Conservation (phyloP, 2,329 filamentous ascomycete species). For the Apiospora saccharicola region DNA sequence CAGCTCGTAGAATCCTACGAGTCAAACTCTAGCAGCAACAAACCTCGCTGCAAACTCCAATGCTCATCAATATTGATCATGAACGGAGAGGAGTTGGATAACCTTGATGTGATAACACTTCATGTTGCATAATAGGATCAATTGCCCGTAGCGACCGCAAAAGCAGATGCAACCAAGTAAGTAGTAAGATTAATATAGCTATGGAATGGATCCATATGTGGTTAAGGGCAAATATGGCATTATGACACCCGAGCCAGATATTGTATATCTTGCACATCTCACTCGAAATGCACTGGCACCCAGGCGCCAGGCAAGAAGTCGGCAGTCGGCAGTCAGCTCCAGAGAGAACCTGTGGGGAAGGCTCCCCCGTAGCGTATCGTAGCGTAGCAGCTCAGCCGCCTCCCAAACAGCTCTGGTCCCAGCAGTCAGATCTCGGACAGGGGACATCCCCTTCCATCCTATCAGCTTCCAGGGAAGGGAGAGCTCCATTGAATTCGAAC, state of each 20-base stretch:
- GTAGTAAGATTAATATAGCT: too few relatives aligned
- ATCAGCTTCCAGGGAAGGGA: neutral
- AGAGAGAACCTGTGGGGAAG: neutral
- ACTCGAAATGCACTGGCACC: too few relatives aligned
- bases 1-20: neutral
- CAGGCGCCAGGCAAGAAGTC: neutral
- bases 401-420: neutral
- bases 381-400: constrained; percentile 1
- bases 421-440: constrained; percentile 14
- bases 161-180: too few relatives aligned
- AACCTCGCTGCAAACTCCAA: neutral
- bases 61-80: neutral
- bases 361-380: neutral
- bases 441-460: neutral
- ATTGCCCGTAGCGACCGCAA: neutral
- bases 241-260: too few relatives aligned
- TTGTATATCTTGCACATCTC: too few relatives aligned
- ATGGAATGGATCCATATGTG: neutral
- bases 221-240: neutral
- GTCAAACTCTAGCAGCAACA: too few relatives aligned
- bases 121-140: too few relatives aligned
- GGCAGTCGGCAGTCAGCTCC: constrained; percentile 3
- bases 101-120: too few relatives aligned
- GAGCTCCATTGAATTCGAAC: constrained; percentile 5
- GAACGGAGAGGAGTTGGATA: too few relatives aligned